A percentile compares a stretch with the other conserved stretches of the same genome.
phyloP scores from a whole-genome alignment of 305 asterid species.

The Andrographis paniculata region DNA sequence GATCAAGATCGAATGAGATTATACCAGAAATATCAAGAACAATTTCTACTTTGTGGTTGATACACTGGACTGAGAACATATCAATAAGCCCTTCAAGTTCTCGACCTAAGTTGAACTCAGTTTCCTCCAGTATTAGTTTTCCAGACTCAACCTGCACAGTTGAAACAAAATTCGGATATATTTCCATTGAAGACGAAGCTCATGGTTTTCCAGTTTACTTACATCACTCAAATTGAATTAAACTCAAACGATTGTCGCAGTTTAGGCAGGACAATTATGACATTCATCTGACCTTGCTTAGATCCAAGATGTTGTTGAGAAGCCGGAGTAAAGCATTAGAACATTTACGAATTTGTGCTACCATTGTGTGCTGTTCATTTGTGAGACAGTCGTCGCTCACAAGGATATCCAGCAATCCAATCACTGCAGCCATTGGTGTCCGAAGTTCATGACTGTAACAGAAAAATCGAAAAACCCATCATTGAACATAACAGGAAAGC shows the following conservation, averaged over 20 bases:
- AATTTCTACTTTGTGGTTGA: slow-evolving; percentile 78
- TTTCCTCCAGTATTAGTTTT: slow-evolving; percentile 74
- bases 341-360: slow-evolving; percentile 85
- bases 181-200: neutral
- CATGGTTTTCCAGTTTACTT: neutral
- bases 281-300: slow-evolving; percentile 59
- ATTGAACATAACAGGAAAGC: too few species aligned
- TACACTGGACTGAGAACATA: slow-evolving; percentile 90
- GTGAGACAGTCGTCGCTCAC: slow-evolving; percentile 70
- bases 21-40: slow-evolving; percentile 87
- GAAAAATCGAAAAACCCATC: neutral
- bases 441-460: slow-evolving; percentile 78
- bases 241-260: neutral
- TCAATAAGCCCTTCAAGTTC: slow-evolving; percentile 95
- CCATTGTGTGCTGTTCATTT: slow-evolving; percentile 67
- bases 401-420: slow-evolving; percentile 87
- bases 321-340: slow-evolving; percentile 83
- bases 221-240: neutral
- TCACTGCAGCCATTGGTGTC: slow-evolving; percentile 98
- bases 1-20: slow-evolving; percentile 1
- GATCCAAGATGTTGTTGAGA: slow-evolving; percentile 89
- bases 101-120: slow-evolving; percentile 81
- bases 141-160: slow-evolving; percentile 88
- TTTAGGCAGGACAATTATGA: neutral
- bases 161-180: too few species aligned